Evolutionary conservation across 1,139 yeast genomes (phyloP).

Genomic region (Geotrichum europaeum): DNA sequence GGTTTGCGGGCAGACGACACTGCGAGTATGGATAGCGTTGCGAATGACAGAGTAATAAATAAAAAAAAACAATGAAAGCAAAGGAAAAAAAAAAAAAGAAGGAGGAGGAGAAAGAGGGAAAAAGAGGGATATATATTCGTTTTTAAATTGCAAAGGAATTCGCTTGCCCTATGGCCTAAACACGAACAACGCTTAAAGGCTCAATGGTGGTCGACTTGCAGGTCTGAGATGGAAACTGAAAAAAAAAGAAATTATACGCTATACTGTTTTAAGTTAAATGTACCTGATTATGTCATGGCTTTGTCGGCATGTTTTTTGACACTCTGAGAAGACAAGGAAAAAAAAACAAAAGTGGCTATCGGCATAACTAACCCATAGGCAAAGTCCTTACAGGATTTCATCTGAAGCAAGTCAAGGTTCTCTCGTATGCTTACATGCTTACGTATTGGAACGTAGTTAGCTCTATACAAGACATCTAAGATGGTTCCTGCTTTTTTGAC

Average conservation of each 20-base stretch:
- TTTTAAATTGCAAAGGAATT: not conserved
- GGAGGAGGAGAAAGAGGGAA: not conserved
- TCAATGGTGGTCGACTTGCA: too few species aligned
- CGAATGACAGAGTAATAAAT: not conserved
- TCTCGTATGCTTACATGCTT: not conserved
- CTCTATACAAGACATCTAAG: too few species aligned
- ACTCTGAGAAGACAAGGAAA: not conserved
- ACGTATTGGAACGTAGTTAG: not conserved
- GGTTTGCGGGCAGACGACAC: not conserved
- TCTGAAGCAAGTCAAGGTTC: not conserved
- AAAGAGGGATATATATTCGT: not conserved
- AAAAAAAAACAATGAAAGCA: not conserved
- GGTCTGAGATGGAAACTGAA: not conserved
- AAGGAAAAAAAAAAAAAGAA: not conserved
- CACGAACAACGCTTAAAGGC: not conserved
- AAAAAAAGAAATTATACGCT: not conserved
- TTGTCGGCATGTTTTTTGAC: not conserved
- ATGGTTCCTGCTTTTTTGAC: too few species aligned
- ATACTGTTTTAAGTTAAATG: not conserved
- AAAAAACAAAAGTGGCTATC: not conserved
- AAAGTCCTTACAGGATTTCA: not conserved
- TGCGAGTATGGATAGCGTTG: not conserved
- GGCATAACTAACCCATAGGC: not conserved
- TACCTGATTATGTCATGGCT: not conserved
- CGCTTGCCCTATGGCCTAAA: not conserved